These are phyloP conservation scores for Durotheca rogersii DNA, from an alignment of 495 filamentous ascomycete genomes.

Conservation along the genomic window DNA sequence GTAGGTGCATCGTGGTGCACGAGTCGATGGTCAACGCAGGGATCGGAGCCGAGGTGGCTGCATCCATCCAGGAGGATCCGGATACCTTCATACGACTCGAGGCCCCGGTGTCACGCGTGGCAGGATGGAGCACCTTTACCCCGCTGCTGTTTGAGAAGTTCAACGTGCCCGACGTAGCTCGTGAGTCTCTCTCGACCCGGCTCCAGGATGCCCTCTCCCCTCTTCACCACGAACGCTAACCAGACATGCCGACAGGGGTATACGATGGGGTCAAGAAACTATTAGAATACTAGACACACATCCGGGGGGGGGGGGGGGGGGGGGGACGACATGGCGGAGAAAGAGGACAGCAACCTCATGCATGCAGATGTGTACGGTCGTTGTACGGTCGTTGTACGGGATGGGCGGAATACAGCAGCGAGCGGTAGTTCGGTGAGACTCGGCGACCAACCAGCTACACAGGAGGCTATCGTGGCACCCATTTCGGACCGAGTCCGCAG, in stretches of 20 bases:
- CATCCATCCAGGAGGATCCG: slow-evolving; percentile 81
- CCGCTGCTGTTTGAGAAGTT: slow-evolving; percentile 83
- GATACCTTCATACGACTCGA: slow-evolving; percentile 82
- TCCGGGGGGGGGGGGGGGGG: too few relatives aligned
- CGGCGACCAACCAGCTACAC: too few relatives aligned
- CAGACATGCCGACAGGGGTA: slow-evolving; percentile 46
- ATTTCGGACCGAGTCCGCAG: too few relatives aligned
- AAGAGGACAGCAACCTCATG: too few relatives aligned
- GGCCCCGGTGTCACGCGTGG: slow-evolving; percentile 88
- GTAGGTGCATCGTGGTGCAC: slow-evolving; percentile 87
- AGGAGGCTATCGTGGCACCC: too few relatives aligned
- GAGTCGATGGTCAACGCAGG: slow-evolving; percentile 96
- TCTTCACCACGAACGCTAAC: slow-evolving; percentile 36
- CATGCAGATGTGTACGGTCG: background rate
- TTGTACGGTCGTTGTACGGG: too few relatives aligned
- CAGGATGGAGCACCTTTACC: slow-evolving; percentile 88
- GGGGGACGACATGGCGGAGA: too few relatives aligned
- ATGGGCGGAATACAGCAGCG: too few relatives aligned
- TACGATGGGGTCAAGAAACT: slow-evolving; percentile 55
- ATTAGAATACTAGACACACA: slow-evolving; percentile 41
- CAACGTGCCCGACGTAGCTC: slow-evolving; percentile 84
- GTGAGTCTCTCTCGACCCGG: slow-evolving; percentile 58
- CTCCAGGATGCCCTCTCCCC: background rate
- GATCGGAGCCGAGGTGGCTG: slow-evolving; percentile 89
- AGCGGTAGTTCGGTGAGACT: too few relatives aligned